A percentile compares a stretch with the other conserved stretches of the same genome.
These are phyloP conservation scores for Fraxinus cuspidata DNA, from an alignment of 257 asterid genomes.

Conservation along the genomic window DNA sequence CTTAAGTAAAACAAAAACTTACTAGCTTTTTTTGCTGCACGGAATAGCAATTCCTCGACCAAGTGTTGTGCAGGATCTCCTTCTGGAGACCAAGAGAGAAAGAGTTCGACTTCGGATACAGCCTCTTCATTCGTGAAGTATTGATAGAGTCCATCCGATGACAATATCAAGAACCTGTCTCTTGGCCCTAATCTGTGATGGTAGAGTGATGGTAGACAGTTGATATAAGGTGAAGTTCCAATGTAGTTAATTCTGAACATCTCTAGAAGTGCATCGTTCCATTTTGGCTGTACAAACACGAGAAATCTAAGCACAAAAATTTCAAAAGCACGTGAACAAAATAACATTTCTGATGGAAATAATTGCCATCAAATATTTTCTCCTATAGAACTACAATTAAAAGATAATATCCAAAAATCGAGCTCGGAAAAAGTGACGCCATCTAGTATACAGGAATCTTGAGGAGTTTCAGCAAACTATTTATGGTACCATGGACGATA, in stretches of 20 bases:
- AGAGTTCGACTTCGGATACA: constrained; percentile 78
- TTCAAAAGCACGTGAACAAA: background rate
- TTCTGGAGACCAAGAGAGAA: constrained; percentile 87
- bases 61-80: constrained; percentile 99
- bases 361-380: background rate
- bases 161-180: constrained; percentile 74
- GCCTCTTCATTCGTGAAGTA: constrained; percentile 98
- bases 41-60: constrained; percentile 81
- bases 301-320: constrained; percentile 18
- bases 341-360: background rate
- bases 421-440: background rate
- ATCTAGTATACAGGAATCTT: background rate
- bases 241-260: constrained; percentile 78
- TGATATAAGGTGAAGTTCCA: constrained; percentile 71
- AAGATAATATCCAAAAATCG: background rate
- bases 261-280: constrained; percentile 86
- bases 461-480: background rate
- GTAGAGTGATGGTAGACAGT: constrained; percentile 71
- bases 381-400: background rate
- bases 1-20: constrained; percentile 7
- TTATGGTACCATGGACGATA: background rate
- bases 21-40: constrained; percentile 97
- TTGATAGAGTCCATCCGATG: constrained; percentile 92
- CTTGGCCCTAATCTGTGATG: constrained; percentile 72
- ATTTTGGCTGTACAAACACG: constrained; percentile 71